Conservation (phyloP, 768 basidiomycete species). For the Lentinula edodes region DNA sequence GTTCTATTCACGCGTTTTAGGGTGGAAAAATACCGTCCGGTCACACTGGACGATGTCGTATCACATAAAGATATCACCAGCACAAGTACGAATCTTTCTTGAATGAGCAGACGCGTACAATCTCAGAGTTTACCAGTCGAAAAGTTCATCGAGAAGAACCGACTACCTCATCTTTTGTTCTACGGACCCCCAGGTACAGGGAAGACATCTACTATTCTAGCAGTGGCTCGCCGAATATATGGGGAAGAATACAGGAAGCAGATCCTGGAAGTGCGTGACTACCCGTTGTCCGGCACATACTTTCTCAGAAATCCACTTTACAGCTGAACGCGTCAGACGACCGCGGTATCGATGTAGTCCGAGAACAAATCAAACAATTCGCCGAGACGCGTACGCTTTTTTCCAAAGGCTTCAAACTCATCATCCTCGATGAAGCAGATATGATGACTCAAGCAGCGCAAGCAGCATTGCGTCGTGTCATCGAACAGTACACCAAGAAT, state of each 20-base stretch:
- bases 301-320: not conserved
- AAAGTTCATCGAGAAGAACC: constrained; percentile 91
- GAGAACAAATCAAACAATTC: constrained; percentile 98
- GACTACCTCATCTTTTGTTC: constrained; percentile 91
- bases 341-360: constrained; percentile 96
- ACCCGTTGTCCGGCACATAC: not conserved
- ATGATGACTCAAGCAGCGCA: constrained; percentile 99
- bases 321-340: constrained; percentile 98
- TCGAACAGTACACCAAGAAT: constrained; percentile 98
- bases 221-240: constrained; percentile 92
- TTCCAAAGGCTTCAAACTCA: constrained; percentile 93
- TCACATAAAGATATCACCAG: constrained; percentile 93
- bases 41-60: constrained; percentile 88
- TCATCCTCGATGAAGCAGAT: constrained; percentile 98
- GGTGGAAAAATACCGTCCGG: constrained; percentile 98
- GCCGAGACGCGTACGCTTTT: constrained; percentile 91
- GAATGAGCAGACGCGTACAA: constrained; percentile 5
- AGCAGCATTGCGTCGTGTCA: constrained; percentile 92
- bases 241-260: constrained; percentile 83
- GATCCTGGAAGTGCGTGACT: constrained; percentile 74
- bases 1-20: constrained; percentile 31
- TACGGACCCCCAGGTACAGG: constrained; percentile 99
- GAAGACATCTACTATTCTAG: constrained; percentile 96
- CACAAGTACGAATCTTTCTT: constrained; percentile 62
- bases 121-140: constrained; percentile 58